Conservation (phyloP, 2,329 filamentous ascomycete species). For the Cercospora zeae-maydis region DNA sequence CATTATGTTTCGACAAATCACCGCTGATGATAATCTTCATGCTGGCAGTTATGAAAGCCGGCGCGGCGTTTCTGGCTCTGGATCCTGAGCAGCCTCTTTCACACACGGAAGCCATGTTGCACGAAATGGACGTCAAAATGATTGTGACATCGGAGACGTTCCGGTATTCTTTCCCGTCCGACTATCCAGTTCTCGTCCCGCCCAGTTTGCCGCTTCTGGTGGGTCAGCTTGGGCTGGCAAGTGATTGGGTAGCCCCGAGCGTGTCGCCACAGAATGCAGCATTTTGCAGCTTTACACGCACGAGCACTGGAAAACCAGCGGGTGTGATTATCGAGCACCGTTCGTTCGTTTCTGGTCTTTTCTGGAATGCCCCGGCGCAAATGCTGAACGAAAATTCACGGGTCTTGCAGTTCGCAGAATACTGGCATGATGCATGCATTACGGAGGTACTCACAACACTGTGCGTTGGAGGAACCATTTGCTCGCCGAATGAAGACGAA, state of each 20-base stretch:
- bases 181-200: background rate
- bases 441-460: background rate
- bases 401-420: background rate
- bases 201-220: background rate
- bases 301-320: constrained; percentile 11
- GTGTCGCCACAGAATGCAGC: background rate
- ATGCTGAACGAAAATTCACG: background rate
- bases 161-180: background rate
- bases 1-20: constrained; percentile 41
- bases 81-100: constrained; percentile 31
- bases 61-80: constrained; percentile 38
- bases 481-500: background rate
- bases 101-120: constrained; percentile 7
- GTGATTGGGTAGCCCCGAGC: background rate
- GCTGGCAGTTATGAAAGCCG: constrained; percentile 40
- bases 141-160: constrained; percentile 11
- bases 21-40: constrained; percentile 37
- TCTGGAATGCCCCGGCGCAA: background rate
- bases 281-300: constrained; percentile 4
- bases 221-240: background rate
- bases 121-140: constrained; percentile 26
- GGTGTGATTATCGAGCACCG: constrained; percentile 18
- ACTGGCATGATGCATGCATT: background rate
- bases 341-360: background rate
- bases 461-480: background rate